Evolutionary conservation across 2,329 filamentous ascomycete species (phyloP).

Genomic region (Sordariomycetes sp.): DNA sequence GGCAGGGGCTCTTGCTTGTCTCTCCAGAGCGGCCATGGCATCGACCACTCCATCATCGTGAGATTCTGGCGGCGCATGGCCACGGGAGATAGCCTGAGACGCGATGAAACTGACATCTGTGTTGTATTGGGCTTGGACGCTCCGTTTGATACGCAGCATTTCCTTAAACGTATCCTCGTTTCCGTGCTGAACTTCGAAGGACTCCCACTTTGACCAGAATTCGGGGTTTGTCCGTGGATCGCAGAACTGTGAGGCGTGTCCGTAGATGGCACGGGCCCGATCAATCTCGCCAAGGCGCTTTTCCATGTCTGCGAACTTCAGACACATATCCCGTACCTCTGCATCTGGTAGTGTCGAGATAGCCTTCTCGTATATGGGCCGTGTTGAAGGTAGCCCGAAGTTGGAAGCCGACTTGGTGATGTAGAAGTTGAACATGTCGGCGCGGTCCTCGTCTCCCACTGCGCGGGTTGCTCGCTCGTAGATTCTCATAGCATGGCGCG

Average conservation of each 20-base stretch:
- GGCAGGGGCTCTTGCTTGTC: conserved; percentile 73
- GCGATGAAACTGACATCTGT: conserved; percentile 99
- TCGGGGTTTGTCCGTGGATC: conserved; percentile 80
- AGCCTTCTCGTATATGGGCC: conserved; percentile 91
- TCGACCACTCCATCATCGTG: conserved; percentile 45
- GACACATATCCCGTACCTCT: conserved; percentile 94
- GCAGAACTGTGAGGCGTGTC: conserved; percentile 93
- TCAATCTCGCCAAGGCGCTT: conserved; percentile 86
- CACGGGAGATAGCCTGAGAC: conserved; percentile 79
- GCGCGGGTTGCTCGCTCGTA: conserved; percentile 94
- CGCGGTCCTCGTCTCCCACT: conserved; percentile 84
- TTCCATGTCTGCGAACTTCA: conserved; percentile 98
- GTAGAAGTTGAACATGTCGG: conserved; percentile 99
- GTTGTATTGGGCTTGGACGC: conserved; percentile 95
- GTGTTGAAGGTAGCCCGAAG: conserved; percentile 87
- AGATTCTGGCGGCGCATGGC: conserved; percentile 45
- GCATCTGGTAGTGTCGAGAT: conserved; percentile 86
- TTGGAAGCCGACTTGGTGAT: conserved; percentile 98
- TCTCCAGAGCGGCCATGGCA: conserved; percentile 80
- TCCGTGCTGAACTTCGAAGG: conserved; percentile 92
- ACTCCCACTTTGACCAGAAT: conserved; percentile 96
- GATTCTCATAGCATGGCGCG: conserved; percentile 95
- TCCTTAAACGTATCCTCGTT: conserved; percentile 99
- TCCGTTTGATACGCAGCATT: conserved; percentile 95
- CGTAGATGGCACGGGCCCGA: conserved; percentile 87